Evolutionary conservation across 768 basidiomycete species (phyloP), one percentile per base, ranked within the genome.

Genomic region (Mycena crocata): DNA sequence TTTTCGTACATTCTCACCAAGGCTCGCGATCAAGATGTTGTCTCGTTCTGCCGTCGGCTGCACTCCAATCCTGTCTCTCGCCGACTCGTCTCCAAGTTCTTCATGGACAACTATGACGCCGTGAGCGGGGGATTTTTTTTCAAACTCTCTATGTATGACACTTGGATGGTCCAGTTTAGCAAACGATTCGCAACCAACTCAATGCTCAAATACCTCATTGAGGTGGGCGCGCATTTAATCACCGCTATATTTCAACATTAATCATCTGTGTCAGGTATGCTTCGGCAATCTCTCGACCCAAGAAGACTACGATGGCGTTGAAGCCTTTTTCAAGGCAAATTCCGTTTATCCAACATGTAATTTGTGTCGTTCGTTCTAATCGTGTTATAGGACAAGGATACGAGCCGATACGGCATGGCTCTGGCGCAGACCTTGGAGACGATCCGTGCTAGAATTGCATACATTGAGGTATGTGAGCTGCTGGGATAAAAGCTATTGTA

Each of bases 311-410:
- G 74, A 85, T 54, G 77, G 75, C 26, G 78, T 84, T 13, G 78
- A 80, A 51, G 80, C 76, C 9, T 92, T 90, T 81, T 92, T 91
- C 78, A 81, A 84, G 76, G 86, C 84, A 72, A 78, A 67, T 64
- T 32, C 26, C 35, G 37, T 26, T 23, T 14, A 34, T 34, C 44
- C n/a, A n/a, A 1, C 10, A 32, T 7, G 7, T 8, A 59, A 21
- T 14, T 23, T 57, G 21, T 26, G 21, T 37, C 46, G 37, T n/a
- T 17, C 39, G 26, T 59, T 65, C 26, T 15, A 19, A 46, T 26
- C 34, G 21, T 13, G 44, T 24, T 46, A 30, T 48, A 84, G 83
- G 74, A 74, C 62, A 84, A 81, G 72, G 81, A 86, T 72, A 82
- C 79, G 0, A 82, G 81, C 50, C 82, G 83, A 70, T 87, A 81